Evolutionary conservation across 345 rosid genomes (phyloP).

Genomic region (Citrus inodora): DNA sequence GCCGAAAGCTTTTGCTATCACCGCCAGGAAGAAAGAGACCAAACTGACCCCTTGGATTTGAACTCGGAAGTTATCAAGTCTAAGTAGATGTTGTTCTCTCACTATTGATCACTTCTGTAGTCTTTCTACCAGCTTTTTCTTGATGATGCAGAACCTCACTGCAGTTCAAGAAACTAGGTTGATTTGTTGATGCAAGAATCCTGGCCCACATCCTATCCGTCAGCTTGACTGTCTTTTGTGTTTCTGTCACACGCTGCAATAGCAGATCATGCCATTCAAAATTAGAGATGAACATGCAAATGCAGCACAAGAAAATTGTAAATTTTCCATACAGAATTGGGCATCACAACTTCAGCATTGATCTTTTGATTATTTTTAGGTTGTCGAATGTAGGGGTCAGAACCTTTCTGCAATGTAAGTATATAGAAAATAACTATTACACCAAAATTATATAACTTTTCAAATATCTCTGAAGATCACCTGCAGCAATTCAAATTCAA

Average conservation of each 20-base stretch:
- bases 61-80: conserved; percentile 4
- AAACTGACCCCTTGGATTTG: conserved; percentile 15
- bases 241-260: conserved; percentile 74
- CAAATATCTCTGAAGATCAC: background rate
- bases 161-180: conserved; percentile 73
- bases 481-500: background rate
- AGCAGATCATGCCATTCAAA: conserved; percentile 11
- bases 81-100: conserved; percentile 37
- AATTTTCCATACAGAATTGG: background rate
- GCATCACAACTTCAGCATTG: background rate
- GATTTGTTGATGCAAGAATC: conserved; percentile 90
- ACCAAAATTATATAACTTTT: background rate
- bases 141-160: conserved; percentile 18
- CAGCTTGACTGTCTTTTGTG: conserved; percentile 68
- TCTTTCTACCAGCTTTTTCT: conserved; percentile 31
- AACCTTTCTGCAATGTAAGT: background rate
- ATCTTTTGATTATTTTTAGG: background rate
- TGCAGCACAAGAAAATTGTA: background rate
- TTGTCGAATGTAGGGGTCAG: background rate
- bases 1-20: background rate
- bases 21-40: background rate
- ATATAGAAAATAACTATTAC: background rate
- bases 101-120: conserved; percentile 37
- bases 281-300: background rate
- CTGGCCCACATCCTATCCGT: conserved; percentile 99